Conservation (phyloP, 495 filamentous ascomycete genomes). For the Pyronema omphalodes region DNA sequence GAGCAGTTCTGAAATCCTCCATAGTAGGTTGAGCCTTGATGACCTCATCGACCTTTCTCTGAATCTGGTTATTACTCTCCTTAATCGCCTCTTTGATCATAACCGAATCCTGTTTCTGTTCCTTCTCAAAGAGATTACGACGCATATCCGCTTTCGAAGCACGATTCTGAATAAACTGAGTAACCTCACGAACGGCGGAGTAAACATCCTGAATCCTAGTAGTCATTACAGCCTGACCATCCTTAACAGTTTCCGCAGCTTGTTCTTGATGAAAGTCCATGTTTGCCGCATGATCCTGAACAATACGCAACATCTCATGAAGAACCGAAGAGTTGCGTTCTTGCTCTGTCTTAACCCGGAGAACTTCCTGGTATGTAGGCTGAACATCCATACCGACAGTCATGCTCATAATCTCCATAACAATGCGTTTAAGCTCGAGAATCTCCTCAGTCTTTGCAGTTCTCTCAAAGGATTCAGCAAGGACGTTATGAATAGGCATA, state of each 20-base stretch:
- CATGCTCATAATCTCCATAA: conserved; percentile 12
- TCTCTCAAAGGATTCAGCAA: conserved; percentile 16
- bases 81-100: conserved; percentile 10
- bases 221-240: conserved; percentile 8
- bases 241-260: conserved; percentile 8
- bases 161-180: conserved; percentile 14
- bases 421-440: conserved; percentile 10
- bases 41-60: conserved; percentile 8
- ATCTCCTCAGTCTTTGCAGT: conserved; percentile 20
- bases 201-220: conserved; percentile 9
- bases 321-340: conserved; percentile 5
- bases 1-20: conserved; percentile 13
- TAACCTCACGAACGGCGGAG: conserved; percentile 5
- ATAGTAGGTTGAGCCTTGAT: conserved; percentile 8
- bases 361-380: conserved; percentile 7
- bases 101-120: conserved; percentile 13
- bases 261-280: conserved; percentile 16
- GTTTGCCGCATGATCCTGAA: conserved; percentile 14
- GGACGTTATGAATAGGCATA: conserved; percentile 18
- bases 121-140: conserved; percentile 11
- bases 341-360: conserved; percentile 14
- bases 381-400: conserved; percentile 11
- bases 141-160: conserved; percentile 12
- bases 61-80: conserved; percentile 13
- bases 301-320: conserved; percentile 11